Percentiles rank a stretch among this genome's conserved stretches.
Conservation (phyloP, 192 early-diverging fungal species). For the Gamsiella multidivaricata region DNA sequence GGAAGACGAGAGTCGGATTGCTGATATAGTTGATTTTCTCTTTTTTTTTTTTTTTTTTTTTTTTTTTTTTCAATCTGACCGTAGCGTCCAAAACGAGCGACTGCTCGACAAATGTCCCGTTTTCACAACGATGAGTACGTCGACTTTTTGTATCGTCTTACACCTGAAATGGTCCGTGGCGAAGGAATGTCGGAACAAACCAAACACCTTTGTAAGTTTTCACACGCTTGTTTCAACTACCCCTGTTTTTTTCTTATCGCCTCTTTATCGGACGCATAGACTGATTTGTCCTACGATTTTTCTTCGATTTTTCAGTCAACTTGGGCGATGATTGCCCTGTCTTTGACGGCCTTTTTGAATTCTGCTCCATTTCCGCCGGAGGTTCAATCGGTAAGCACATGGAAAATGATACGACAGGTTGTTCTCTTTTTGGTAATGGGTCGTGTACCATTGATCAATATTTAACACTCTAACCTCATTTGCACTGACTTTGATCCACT, state of each 20-base stretch:
- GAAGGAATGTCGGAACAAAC: conserved; percentile 62
- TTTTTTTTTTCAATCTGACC: conserved; percentile 6
- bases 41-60: conserved; percentile 7
- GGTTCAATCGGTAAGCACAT: conserved; percentile 80
- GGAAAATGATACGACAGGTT: neutral
- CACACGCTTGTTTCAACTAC: neutral
- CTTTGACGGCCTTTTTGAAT: conserved; percentile 97
- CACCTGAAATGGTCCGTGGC: conserved; percentile 78
- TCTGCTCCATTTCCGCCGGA: conserved; percentile 91
- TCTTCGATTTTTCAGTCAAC: conserved; percentile 63
- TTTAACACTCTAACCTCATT: neutral
- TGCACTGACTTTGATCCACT: neutral
- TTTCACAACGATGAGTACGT: conserved; percentile 97
- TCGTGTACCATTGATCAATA: neutral
- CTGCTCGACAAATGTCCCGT: conserved; percentile 86
- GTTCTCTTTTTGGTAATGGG: neutral
- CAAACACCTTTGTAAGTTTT: conserved; percentile 63
- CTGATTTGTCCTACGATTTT: conserved; percentile 9
- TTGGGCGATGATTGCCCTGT: conserved; percentile 94
- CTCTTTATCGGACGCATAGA: neutral
- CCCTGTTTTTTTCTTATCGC: neutral
- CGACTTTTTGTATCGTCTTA: conserved; percentile 83
- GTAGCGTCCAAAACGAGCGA: conserved; percentile 75
- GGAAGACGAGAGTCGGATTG: neutral
- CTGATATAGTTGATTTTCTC: neutral